Percentiles rank a stretch among this genome's conserved stretches.
phyloP scores from a whole-genome alignment of 176 grass and related monocot species.

The Rhynchospora breviuscula region DNA sequence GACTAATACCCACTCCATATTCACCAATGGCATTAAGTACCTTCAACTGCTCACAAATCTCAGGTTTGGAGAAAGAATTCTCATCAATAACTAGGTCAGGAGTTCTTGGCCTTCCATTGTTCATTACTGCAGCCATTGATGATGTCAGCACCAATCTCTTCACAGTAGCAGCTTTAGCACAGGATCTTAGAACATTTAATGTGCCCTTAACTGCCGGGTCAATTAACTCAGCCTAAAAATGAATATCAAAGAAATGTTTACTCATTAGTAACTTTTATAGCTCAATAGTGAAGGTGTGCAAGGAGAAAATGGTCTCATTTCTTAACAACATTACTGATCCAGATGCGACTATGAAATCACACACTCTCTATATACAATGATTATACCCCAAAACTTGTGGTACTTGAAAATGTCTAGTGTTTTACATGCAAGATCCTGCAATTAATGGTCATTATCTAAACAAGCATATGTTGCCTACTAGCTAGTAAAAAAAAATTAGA shows the following conservation, averaged over 20 bases:
- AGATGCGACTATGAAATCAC: background rate
- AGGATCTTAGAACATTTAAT: slow-evolving; percentile 35
- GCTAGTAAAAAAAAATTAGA: background rate
- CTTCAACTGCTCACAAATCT: slow-evolving; percentile 24
- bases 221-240: slow-evolving; percentile 28
- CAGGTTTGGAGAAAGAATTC: slow-evolving; percentile 25
- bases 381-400: background rate
- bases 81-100: slow-evolving; percentile 29
- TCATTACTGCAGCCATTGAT: slow-evolving; percentile 28
- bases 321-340: background rate
- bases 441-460: background rate
- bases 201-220: slow-evolving; percentile 39
- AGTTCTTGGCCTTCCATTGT: slow-evolving; percentile 23
- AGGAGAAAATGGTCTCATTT: background rate
- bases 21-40: slow-evolving; percentile 16
- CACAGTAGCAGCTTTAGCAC: slow-evolving; percentile 23
- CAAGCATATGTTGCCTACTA: background rate
- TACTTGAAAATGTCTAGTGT: background rate
- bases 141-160: slow-evolving; percentile 35
- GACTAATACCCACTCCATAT: background rate
- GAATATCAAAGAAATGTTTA: background rate
- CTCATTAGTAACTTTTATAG: background rate
- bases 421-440: too few species aligned
- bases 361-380: background rate
- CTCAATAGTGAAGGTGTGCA: background rate